Conservation (phyloP, 805 yeast species). For the Monosporozyma aerobia region DNA sequence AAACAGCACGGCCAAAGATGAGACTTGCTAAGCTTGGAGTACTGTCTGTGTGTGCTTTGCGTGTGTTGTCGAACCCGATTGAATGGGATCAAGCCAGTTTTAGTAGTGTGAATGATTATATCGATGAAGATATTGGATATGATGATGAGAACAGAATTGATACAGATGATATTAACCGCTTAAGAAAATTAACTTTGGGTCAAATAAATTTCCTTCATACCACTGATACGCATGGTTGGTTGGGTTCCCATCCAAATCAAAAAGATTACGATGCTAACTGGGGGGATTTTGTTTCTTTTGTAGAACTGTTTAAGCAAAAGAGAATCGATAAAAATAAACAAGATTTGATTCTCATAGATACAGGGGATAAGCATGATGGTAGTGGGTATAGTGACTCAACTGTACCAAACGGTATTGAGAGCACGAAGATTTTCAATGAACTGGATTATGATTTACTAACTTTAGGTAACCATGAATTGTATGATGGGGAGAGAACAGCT, state of each 20-base stretch:
- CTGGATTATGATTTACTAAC: slow-evolving; percentile 71
- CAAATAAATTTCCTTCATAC: slow-evolving; percentile 82
- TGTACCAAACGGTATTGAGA: slow-evolving; percentile 53
- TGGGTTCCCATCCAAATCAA: slow-evolving; percentile 80
- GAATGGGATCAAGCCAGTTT: not conserved
- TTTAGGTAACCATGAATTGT: slow-evolving; percentile 87
- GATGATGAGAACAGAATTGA: not conserved
- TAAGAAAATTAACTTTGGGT: slow-evolving; percentile 54
- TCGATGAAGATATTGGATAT: not conserved
- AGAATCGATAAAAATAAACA: slow-evolving; percentile 28
- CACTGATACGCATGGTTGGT: slow-evolving; percentile 97
- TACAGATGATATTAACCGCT: not conserved
- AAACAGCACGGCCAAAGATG: not conserved
- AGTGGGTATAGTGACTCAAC: slow-evolving; percentile 84
- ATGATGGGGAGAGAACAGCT: slow-evolving; percentile 50
- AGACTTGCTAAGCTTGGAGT: not conserved
- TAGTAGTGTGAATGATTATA: not conserved
- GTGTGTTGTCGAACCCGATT: not conserved
- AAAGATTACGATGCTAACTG: slow-evolving; percentile 72
- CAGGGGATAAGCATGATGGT: slow-evolving; percentile 94
- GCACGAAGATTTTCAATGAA: slow-evolving; percentile 53
- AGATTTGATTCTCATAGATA: slow-evolving; percentile 70
- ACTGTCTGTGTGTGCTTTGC: not conserved
- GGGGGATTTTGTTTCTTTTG: slow-evolving; percentile 82
- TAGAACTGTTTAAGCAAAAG: slow-evolving; percentile 36